Percentiles rank a stretch among this genome's conserved stretches.
These are phyloP conservation scores for Tuber brumale DNA, from an alignment of 495 filamentous ascomycete species.

Conservation along the genomic window DNA sequence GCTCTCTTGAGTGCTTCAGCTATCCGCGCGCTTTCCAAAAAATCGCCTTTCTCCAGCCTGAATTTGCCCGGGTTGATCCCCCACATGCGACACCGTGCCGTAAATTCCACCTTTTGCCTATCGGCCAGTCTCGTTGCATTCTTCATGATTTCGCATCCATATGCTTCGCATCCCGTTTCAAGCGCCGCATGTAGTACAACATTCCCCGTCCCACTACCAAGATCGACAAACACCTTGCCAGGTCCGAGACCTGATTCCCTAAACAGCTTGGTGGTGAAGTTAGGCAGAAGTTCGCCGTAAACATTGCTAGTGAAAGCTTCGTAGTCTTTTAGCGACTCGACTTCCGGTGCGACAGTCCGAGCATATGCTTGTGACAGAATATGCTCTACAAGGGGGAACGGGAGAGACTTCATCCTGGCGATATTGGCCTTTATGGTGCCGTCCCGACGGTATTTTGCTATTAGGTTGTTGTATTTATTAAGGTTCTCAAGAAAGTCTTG, in stretches of 20 bases:
- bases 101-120: conserved; percentile 78
- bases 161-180: conserved; percentile 87
- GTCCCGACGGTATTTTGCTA: conserved; percentile 54
- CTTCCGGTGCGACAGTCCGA: conserved; percentile 82
- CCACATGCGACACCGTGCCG: conserved; percentile 78
- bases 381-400: conserved; percentile 63
- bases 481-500: conserved; percentile 62
- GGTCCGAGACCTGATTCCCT: conserved; percentile 70
- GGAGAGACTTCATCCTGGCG: conserved; percentile 56
- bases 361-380: conserved; percentile 85
- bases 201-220: conserved; percentile 92
- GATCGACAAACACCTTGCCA: conserved; percentile 79
- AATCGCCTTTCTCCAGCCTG: conserved; percentile 76
- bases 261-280: conserved; percentile 68
- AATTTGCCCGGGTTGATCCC: conserved; percentile 72
- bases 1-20: conserved; percentile 66
- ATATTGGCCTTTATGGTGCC: conserved; percentile 66
- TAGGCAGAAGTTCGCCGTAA: conserved; percentile 84
- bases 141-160: conserved; percentile 93
- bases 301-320: conserved; percentile 83
- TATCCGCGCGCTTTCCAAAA: conserved; percentile 66
- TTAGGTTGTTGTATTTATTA: conserved; percentile 64
- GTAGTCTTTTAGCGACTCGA: conserved; percentile 72
- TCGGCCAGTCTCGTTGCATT: conserved; percentile 79
- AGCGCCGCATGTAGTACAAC: conserved; percentile 91